Evolutionary conservation across 2,329 filamentous ascomycete genomes (phyloP), one percentile per base, ranked within the genome.

Genomic region (Rachicladosporium sp.): DNA sequence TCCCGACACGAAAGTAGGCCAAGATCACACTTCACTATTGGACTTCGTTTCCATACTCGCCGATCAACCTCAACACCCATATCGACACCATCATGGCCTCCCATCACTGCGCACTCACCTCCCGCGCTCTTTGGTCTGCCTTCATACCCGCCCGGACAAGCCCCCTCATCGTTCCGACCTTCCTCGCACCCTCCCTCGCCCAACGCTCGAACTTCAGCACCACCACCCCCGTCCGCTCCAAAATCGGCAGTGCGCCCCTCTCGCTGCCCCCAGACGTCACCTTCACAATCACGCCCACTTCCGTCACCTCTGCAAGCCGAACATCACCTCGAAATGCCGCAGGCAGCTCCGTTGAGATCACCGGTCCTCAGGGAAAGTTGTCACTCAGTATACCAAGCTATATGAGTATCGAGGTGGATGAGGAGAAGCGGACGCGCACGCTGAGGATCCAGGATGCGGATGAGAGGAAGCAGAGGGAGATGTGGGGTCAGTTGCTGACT

Each of bases 181-280:
- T 88, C 59, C 77, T 89, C 36, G 66, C 84, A 10, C 82, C 83
- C 9, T 78, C 80, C 35, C 79, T 86, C 63, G 76, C 55, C 47
- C 45, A 47, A 31, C 45, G 48, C 46, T 56, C 35, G 69, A 72
- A 65, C 46, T 95, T 95, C 68, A 88, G 83, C 41, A 79, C 77
- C 32, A 81, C 84, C 33, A 58, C 76, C 38, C 63, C 65, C 57
- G 70, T 71, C 50, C 65, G 70, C 42, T 95, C 89, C 33, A 91
- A 95, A 70, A 81, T 98, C 46, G 91, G 91, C 52, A 74, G 78
- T 51, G 82, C 82, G 44, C 75, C 83, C 15, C 74, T 94, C 38
- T 79, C 84, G 40, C 71, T 94, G 27, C 89, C 89, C 1, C 80
- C 83, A 0, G 83, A 85, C 46, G 91, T 98, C 42, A 81, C 81